Conservation (phyloP, 495 filamentous ascomycete species). For the Xylaria curta region DNA sequence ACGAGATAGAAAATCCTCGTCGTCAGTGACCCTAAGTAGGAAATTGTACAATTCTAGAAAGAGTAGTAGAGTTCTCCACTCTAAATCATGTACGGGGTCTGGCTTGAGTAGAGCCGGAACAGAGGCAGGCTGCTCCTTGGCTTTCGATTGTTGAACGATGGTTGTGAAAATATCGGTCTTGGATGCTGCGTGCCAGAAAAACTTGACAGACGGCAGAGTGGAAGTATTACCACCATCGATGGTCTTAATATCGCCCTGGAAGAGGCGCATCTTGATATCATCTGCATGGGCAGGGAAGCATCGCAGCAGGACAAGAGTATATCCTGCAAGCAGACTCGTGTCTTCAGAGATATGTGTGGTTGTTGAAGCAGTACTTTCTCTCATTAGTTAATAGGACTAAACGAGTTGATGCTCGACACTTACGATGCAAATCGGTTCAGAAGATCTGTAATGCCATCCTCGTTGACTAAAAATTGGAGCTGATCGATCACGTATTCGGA, state of each 20-base stretch:
- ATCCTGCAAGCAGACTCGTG: constrained; percentile 79
- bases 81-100: constrained; percentile 42
- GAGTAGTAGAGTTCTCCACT: constrained; percentile 88
- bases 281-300: constrained; percentile 84
- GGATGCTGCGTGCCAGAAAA: constrained; percentile 82
- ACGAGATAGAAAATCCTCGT: constrained; percentile 76
- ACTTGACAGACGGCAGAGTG: constrained; percentile 77
- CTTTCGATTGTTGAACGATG: constrained; percentile 51
- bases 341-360: constrained; percentile 55
- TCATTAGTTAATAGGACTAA: constrained; percentile 26
- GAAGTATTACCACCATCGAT: constrained; percentile 38
- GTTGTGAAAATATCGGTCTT: constrained; percentile 69
- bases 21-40: constrained; percentile 88
- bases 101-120: constrained; percentile 31
- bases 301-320: constrained; percentile 82
- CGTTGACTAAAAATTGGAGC: constrained; percentile 45
- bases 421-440: constrained; percentile 48
- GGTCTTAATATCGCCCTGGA: constrained; percentile 73
- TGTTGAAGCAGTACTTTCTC: constrained; percentile 35
- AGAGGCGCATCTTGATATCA: constrained; percentile 96
- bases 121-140: constrained; percentile 31
- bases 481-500: constrained; percentile 42
- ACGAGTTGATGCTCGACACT: constrained; percentile 29
- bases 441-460: constrained; percentile 49
- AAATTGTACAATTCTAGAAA: constrained; percentile 96